Evolutionary conservation across 2,329 filamentous ascomycete species (phyloP).

Genomic region (Cladophialophora carrionii): DNA sequence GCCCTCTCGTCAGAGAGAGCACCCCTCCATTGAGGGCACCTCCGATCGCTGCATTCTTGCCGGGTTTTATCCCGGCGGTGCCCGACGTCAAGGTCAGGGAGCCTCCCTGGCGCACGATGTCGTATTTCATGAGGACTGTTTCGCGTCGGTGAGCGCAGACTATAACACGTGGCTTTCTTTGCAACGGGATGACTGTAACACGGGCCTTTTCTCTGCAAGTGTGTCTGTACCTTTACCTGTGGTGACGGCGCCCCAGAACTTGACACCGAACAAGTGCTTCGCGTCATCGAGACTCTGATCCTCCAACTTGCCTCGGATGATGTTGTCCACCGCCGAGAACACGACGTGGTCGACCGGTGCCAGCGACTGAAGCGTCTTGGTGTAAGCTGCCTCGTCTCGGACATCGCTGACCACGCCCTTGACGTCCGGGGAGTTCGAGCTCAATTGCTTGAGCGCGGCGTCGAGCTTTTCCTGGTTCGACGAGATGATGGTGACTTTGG

Average conservation of each 20-base stretch:
- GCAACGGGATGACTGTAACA: no score
- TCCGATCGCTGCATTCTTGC: conserved; percentile 55
- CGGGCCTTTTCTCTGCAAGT: neutral
- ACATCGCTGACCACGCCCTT: conserved; percentile 31
- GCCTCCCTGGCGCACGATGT: conserved; percentile 31
- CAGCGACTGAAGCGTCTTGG: conserved; percentile 25
- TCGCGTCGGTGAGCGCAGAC: neutral
- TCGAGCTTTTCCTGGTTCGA: conserved; percentile 57
- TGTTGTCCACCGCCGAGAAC: conserved; percentile 58
- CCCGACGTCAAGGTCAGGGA: conserved; percentile 61
- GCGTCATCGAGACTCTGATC: conserved; percentile 29
- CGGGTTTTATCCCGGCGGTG: conserved; percentile 55
- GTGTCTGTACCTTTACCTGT: conserved; percentile 25
- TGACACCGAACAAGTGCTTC: conserved; percentile 33
- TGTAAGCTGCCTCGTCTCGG: conserved; percentile 27
- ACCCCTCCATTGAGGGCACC: conserved; percentile 55
- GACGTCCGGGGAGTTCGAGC: conserved; percentile 25
- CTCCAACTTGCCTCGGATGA: conserved; percentile 31
- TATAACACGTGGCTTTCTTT: no score
- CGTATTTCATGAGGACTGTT: conserved; percentile 25
- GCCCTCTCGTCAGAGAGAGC: conserved; percentile 56
- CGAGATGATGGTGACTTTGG: conserved; percentile 61
- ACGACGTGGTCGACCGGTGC: conserved; percentile 59
- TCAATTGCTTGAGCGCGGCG: conserved; percentile 51
- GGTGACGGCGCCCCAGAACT: conserved; percentile 34